phyloP scores from a whole-genome alignment of 768 basidiomycete species.

The Polyporus arcularius region DNA sequence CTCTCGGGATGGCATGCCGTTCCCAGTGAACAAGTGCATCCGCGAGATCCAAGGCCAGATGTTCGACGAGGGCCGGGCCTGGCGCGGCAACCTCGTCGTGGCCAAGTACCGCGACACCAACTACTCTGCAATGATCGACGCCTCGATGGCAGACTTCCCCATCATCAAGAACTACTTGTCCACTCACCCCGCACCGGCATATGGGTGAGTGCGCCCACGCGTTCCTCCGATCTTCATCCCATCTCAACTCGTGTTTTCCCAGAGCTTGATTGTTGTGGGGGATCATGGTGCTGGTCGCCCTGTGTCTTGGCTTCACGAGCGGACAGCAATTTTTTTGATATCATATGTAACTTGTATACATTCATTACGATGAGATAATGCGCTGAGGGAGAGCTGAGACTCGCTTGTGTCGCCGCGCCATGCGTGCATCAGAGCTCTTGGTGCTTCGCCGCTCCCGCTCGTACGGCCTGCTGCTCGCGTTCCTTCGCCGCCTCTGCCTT shows the following conservation, averaged over 20 bases:
- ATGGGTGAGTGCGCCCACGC: conserved; percentile 21
- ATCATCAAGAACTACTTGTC: conserved; percentile 78
- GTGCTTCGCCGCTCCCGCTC: conserved; percentile 26
- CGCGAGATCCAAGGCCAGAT: conserved; percentile 69
- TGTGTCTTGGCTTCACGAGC: not conserved
- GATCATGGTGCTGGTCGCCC: not conserved
- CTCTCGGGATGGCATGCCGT: conserved; percentile 79
- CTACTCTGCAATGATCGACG: conserved; percentile 60
- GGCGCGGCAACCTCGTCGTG: conserved; percentile 80
- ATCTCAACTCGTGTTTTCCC: conserved; percentile 1
- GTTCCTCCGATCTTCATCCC: conserved; percentile 12
- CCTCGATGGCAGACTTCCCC: conserved; percentile 83
- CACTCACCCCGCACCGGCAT: conserved; percentile 56
- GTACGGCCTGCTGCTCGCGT: conserved; percentile 18
- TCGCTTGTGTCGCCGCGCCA: not conserved
- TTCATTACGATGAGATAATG: conserved; percentile 12
- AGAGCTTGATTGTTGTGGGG: conserved; percentile 2
- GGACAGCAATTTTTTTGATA: conserved; percentile 9
- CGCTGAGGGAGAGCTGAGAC: conserved; percentile 1
- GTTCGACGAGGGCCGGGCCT: conserved; percentile 65
- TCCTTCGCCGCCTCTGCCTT: conserved; percentile 36
- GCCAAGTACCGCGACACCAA: conserved; percentile 61
- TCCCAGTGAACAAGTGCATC: conserved; percentile 77
- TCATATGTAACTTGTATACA: conserved; percentile 11
- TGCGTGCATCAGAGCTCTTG: conserved; percentile 14